Evolutionary conservation across 202 grass and related monocot species (phyloP), one percentile per base, ranked within the genome.

Genomic region (Tripidium arundinaceum): DNA sequence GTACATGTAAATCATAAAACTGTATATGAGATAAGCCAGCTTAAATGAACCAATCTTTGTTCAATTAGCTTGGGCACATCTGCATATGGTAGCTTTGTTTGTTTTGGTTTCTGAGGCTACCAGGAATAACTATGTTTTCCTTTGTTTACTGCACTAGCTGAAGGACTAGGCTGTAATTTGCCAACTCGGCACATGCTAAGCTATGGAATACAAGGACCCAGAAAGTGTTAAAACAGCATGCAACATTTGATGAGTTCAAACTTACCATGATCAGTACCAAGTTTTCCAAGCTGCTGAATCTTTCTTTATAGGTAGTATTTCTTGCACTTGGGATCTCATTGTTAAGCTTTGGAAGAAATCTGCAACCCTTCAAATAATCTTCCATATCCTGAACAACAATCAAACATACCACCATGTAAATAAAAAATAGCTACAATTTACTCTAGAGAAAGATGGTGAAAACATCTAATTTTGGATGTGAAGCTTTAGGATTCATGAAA

Each of bases 311-410:
- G 34, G 90, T 93, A 59, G 79, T 70, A 87, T 98, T 98, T 84
- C 90, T 92, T 85, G 92, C 71, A 73, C 68, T 46, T 11, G 88
- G 61, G 59, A 90, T 89, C 87, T 98, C 94, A 84, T 98, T 98
- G 52, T 98, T 98, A 64, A 98, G 91, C 79, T 89, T 94, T 46
- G 94, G 94, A 81, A 98, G 94, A 81, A 98, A 98, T 78, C 61
- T 98, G 87, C 94, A 98, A 16, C 94, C 94, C 79, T 84, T 81
- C 65, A 98, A 86, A 88, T 98, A 98, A 58, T 87, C 81, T 76
- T 81, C 69, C 78, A 98, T 92, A 79, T 98, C 89, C 92, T 98
- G 78, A 39, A 87, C 31, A 81, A 87, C 16, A 63, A 8, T 72
- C 36, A 70, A 85, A 58, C 19, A 49, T 57, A 72, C 19, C 31